phyloP scores from a whole-genome alignment of 2,329 filamentous ascomycete species.

The Bipolaris zeicola region DNA sequence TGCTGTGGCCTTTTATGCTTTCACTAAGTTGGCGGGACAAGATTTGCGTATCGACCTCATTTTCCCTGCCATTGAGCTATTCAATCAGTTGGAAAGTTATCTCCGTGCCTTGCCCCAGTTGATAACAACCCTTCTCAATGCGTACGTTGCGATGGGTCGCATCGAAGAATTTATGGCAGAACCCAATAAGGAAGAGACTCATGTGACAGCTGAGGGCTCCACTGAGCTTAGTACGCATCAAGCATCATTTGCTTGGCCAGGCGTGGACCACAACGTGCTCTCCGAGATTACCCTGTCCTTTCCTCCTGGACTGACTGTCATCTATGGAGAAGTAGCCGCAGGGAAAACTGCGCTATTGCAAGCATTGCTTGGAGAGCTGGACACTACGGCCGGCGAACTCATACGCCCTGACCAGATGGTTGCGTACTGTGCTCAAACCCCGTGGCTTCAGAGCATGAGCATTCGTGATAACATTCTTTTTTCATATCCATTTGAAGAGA shows the following conservation, averaged over 20 bases:
- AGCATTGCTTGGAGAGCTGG: conserved; percentile 64
- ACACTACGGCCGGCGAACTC: conserved; percentile 58
- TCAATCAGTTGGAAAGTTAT: conserved; percentile 73
- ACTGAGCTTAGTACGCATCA: conserved; percentile 58
- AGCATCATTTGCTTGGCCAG: conserved; percentile 82
- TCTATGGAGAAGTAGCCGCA: conserved; percentile 67
- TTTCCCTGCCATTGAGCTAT: conserved; percentile 84
- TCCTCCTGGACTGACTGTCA: conserved; percentile 62
- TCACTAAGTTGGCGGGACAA: conserved; percentile 71
- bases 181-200: conserved; percentile 70
- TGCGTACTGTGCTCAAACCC: conserved; percentile 68
- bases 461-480: conserved; percentile 73
- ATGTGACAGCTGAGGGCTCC: conserved; percentile 46
- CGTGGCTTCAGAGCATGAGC: conserved; percentile 73
- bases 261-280: conserved; percentile 62
- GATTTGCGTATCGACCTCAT: conserved; percentile 79
- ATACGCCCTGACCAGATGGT: conserved; percentile 62
- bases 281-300: conserved; percentile 61
- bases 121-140: conserved; percentile 78
- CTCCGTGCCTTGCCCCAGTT: conserved; percentile 76
- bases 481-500: conserved; percentile 69
- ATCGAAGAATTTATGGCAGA: conserved; percentile 88
- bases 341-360: conserved; percentile 68
- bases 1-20: conserved; percentile 79
- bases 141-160: conserved; percentile 78